Base-by-base conservation (phyloP, 331 rosid species). In the Acacia concinna region DNA sequence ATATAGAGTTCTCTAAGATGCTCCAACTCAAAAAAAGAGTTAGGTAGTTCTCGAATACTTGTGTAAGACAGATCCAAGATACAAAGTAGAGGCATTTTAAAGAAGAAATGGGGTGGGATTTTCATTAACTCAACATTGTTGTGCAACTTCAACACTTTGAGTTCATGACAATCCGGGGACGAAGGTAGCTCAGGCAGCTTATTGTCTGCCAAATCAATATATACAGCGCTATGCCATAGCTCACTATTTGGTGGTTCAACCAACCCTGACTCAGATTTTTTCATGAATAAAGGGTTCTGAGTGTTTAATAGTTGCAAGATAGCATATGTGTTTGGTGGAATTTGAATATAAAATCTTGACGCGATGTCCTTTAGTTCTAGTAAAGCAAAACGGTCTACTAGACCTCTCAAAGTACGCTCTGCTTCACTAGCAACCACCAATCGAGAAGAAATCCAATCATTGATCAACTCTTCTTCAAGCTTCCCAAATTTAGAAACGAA, bases 61-160 rank as follows among this genome's bases (percentile, higher is more conserved):
- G 73, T 72, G 32, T 30, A 68, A 4, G 78, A 79, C 35, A 84
- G 68, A 47, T 79, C 69, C 67, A 84, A 18, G 59, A 47, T 20
- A 12, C 32, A 59, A 10, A 84, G 84, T 7, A 56, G 30, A 5
- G 71, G 75, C 74, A 79, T 83, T 52, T 60, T 15, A 60, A 15
- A 23, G 17, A 83, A 83, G 54, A 79, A 75, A 0, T 13, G 10
- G 21, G 38, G 25, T 0, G 81, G 71, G 1, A 75, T 38, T 12
- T 31, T 31, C 21, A 44, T 40, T 65, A 83, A 51, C 4, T 69
- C 77, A 15, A 1, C 13, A 28, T 79, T 79, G 4, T 74, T 31
- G 1, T 69, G 75, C 52, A 83, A 71, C 56, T 69, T 14, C 1
- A 79, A 17, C 21, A n/a, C 57, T 41, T 3, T 18, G 46, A 79